Percentiles rank a stretch among this genome's conserved stretches.
phyloP scores from a whole-genome alignment of 306 rosid genomes.

The Notholithocarpus densiflorus region DNA sequence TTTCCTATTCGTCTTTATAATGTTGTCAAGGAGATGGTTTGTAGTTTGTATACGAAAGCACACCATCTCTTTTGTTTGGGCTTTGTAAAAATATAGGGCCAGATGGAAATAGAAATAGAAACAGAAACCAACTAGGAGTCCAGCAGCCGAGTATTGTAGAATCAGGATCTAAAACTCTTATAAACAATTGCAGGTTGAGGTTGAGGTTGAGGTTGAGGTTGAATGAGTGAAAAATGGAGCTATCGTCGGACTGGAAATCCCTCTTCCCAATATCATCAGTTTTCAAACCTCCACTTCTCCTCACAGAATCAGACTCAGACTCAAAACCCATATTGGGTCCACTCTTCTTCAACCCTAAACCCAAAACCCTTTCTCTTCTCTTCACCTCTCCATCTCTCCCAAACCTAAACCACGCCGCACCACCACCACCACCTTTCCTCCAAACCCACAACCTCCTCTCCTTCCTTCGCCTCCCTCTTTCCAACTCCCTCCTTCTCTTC shows the following conservation, averaged over 20 bases:
- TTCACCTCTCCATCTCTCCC: slow-evolving; percentile 41
- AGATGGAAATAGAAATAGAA: too few species aligned
- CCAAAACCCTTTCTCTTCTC: slow-evolving; percentile 26
- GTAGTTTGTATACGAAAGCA: too few species aligned
- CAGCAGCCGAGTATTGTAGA: too few species aligned
- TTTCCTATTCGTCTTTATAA: too few species aligned
- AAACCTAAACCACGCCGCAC: not conserved
- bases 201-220: too few species aligned
- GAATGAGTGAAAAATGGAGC: slow-evolving; percentile 10
- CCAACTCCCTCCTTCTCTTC: slow-evolving; percentile 32
- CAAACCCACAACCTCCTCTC: slow-evolving; percentile 41
- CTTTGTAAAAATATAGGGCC: too few species aligned
- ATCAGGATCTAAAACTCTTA: too few species aligned
- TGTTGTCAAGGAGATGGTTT: too few species aligned
- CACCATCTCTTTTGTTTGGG: too few species aligned
- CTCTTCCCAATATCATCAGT: slow-evolving; percentile 48
- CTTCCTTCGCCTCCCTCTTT: slow-evolving; percentile 32
- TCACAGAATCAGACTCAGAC: not conserved
- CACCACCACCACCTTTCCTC: not conserved
- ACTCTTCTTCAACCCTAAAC: slow-evolving; percentile 53
- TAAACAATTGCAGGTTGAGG: too few species aligned
- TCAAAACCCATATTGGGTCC: slow-evolving; percentile 45
- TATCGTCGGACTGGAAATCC: slow-evolving; percentile 55
- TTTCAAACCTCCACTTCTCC: slow-evolving; percentile 26
- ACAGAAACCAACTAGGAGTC: too few species aligned